Percentiles rank a stretch among this genome's conserved stretches.
Evolutionary conservation across 768 basidiomycete genomes (phyloP).

Genomic region (Amanita molliuscula): DNA sequence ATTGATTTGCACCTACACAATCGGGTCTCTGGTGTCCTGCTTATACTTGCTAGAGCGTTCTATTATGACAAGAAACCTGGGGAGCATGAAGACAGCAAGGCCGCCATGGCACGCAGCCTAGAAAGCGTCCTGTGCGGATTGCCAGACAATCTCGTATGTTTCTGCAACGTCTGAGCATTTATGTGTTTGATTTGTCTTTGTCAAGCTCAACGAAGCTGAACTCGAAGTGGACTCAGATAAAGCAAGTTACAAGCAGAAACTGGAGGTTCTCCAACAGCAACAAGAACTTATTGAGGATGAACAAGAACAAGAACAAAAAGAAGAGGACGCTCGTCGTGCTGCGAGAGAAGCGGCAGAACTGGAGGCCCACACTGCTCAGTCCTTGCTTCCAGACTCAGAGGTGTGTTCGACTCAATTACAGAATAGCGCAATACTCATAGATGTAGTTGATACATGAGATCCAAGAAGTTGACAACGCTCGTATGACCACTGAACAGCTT

Average conservation of each 20-base stretch:
- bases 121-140: slow-evolving; percentile 87
- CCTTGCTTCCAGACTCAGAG: slow-evolving; percentile 83
- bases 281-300: slow-evolving; percentile 99
- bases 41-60: slow-evolving; percentile 92
- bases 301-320: slow-evolving; percentile 94
- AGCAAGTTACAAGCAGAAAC: slow-evolving; percentile 94
- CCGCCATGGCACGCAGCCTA: slow-evolving; percentile 67
- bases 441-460: slow-evolving; percentile 54
- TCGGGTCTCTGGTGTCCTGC: slow-evolving; percentile 86
- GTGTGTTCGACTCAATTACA: slow-evolving; percentile 25
- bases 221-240: slow-evolving; percentile 91
- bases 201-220: slow-evolving; percentile 91
- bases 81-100: slow-evolving; percentile 75
- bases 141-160: slow-evolving; percentile 81
- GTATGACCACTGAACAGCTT: slow-evolving; percentile 95
- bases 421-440: not conserved
- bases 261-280: slow-evolving; percentile 96
- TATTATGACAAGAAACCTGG: slow-evolving; percentile 75
- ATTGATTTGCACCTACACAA: slow-evolving; percentile 85
- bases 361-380: slow-evolving; percentile 71
- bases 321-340: slow-evolving; percentile 82
- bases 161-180: not conserved
- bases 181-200: slow-evolving; percentile 5
- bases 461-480: slow-evolving; percentile 59
- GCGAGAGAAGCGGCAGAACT: slow-evolving; percentile 72